Evolutionary conservation across 495 filamentous ascomycete species (phyloP).

Genomic region (Astrothelium macrocarpum): DNA sequence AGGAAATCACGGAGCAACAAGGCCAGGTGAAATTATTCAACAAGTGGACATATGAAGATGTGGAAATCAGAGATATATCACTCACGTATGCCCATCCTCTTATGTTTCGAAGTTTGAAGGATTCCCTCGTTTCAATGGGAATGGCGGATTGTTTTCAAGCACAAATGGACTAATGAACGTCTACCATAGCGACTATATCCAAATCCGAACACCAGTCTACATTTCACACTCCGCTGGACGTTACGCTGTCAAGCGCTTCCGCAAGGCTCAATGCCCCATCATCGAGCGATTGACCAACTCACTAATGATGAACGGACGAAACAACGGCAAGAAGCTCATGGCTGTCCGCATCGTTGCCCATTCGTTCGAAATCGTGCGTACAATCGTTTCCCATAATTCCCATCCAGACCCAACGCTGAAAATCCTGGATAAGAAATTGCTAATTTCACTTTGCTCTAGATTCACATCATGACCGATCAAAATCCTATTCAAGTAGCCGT

Average conservation of each 20-base stretch:
- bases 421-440: not conserved
- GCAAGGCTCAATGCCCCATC: slow-evolving; percentile 99
- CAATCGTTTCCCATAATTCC: too few relatives aligned
- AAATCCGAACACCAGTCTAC: slow-evolving; percentile 97
- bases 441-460: slow-evolving; percentile 41
- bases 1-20: slow-evolving; percentile 83
- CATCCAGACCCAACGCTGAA: too few relatives aligned
- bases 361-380: slow-evolving; percentile 94
- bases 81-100: slow-evolving; percentile 68
- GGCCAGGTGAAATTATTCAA: slow-evolving; percentile 97
- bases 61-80: slow-evolving; percentile 98
- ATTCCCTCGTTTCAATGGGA: not conserved
- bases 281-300: slow-evolving; percentile 99
- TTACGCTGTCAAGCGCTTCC: slow-evolving; percentile 98
- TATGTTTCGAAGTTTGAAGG: not conserved
- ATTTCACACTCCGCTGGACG: slow-evolving; percentile 96
- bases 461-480: slow-evolving; percentile 99
- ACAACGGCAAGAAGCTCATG: slow-evolving; percentile 99
- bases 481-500: slow-evolving; percentile 99
- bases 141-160: not conserved
- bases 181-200: slow-evolving; percentile 85
- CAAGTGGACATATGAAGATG: slow-evolving; percentile 96
- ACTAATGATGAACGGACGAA: slow-evolving; percentile 99
- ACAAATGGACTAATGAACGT: slow-evolving; percentile 24
- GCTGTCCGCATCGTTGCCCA: slow-evolving; percentile 98